Evolutionary conservation across 208 protist species (phyloP), one percentile per base, ranked within the genome.

Genomic region (Kentomonas sorsogonicus): DNA sequence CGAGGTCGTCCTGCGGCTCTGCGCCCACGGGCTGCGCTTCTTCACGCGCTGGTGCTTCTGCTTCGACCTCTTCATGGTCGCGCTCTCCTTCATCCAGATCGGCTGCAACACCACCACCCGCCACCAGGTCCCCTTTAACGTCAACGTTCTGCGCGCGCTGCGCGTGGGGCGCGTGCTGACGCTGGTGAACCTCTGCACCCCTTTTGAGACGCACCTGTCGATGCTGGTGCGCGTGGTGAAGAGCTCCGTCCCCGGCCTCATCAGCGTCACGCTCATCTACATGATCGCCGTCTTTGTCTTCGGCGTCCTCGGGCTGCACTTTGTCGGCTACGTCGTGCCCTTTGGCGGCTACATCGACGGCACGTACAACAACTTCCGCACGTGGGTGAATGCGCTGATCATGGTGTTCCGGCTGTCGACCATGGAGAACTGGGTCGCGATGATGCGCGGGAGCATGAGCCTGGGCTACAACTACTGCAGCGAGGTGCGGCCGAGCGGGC

Each of bases 351-450:
- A 81, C 67, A 82, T 93, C 65, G 78, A 92, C 53, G 56, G 50
- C 48, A 77, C 31, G 39, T 93, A 93, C 66, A 90, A 92, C 63
- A 96, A 94, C 73, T 96, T 92, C 60, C 46, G 60, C 38, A 92
- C 77, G 47, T 91, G 93, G 43, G 77, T 83, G 29, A 90, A 93
- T 53, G 57, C 86, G 38, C 56, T 96, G 34, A 86, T 94, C 25
- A 89, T 96, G 81, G 76, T 84, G 31, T 91, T 94, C 68, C 85
- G 86, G 29, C 72, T 94, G 25, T 73, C 74, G 9, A 96, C 91
- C 26, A 61, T 93, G n/a, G 79, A 96, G 69, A 74, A 88, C 69
- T 96, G 87, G 86, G 78, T 70, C 0, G 75, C 78, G 7, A 83
- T 93, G 83, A 72, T 96, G 64, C 83, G 88, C 33, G 74, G 72